Percentiles rank a stretch among this genome's conserved stretches.
These are phyloP conservation scores for Kalmusia sp. DNA, from an alignment of 2,329 filamentous ascomycete species.

Conservation along the genomic window DNA sequence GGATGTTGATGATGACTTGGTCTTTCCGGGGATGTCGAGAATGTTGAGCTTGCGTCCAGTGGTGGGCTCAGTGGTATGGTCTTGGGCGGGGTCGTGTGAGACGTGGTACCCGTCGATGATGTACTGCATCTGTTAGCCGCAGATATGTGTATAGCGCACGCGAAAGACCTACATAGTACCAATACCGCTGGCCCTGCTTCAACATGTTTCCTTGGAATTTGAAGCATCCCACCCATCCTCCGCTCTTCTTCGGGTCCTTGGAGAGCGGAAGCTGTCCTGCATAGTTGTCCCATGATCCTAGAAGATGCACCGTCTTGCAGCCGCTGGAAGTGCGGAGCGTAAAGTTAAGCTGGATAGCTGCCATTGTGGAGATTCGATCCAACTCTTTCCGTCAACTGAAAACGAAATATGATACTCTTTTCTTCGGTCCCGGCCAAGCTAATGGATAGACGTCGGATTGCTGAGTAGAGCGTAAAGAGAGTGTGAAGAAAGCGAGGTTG, in stretches of 20 bases:
- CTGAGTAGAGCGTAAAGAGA: conserved; percentile 42
- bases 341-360: conserved; percentile 92
- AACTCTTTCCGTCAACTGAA: conserved; percentile 27
- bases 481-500: conserved; percentile 41
- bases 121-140: conserved; percentile 58
- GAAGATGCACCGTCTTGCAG: conserved; percentile 96
- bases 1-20: conserved; percentile 42
- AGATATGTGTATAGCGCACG: neutral
- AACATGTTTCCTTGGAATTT: conserved; percentile 89
- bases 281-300: conserved; percentile 99
- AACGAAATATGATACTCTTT: conserved; percentile 32
- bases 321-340: conserved; percentile 93
- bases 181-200: conserved; percentile 91
- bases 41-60: conserved; percentile 97
- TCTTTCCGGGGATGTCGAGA: conserved; percentile 81
- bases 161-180: conserved; percentile 79
- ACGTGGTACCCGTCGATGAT: conserved; percentile 99
- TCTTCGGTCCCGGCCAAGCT: conserved; percentile 42
- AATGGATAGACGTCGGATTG: conserved; percentile 48
- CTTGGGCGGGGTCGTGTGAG: conserved; percentile 90
- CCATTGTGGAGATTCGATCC: conserved; percentile 64
- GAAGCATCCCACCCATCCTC: conserved; percentile 95
- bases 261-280: conserved; percentile 90
- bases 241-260: conserved; percentile 87
- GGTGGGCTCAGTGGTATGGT: conserved; percentile 91